Percentiles rank a stretch among this genome's conserved stretches.
These are phyloP conservation scores for Pichia eremophila DNA, from an alignment of 805 yeast genomes.

Conservation along the genomic window DNA sequence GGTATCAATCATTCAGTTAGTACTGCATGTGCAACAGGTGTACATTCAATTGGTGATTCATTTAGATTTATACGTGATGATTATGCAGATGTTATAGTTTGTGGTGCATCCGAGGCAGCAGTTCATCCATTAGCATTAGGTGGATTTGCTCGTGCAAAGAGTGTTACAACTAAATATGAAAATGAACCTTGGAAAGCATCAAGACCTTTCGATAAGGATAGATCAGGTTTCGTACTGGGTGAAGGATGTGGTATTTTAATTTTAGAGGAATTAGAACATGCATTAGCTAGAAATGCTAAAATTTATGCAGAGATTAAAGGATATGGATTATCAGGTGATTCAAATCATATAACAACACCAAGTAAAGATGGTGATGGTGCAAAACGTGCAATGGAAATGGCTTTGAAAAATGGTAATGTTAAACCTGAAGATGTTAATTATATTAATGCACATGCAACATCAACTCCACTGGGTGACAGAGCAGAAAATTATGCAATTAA, in stretches of 20 bases:
- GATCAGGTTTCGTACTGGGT: constrained; percentile 86
- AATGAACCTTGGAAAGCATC: constrained; percentile 60
- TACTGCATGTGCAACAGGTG: constrained; percentile 97
- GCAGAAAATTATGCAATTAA: constrained; percentile 77
- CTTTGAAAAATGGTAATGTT: constrained; percentile 45
- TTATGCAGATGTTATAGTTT: constrained; percentile 77
- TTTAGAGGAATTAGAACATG: constrained; percentile 72
- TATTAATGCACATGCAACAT: constrained; percentile 95
- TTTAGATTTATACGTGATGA: constrained; percentile 68
- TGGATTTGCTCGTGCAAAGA: constrained; percentile 85
- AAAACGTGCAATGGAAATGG: constrained; percentile 67
- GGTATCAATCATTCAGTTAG: constrained; percentile 88
- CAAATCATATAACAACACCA: constrained; percentile 90
- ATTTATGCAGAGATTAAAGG: constrained; percentile 80
- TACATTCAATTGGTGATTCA: constrained; percentile 91
- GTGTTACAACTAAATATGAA: constrained; percentile 56
- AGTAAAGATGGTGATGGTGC: constrained; percentile 79
- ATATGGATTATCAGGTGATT: constrained; percentile 89
- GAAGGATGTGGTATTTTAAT: constrained; percentile 87
- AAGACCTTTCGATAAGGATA: constrained; percentile 71
- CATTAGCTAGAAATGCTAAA: constrained; percentile 48
- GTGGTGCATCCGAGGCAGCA: constrained; percentile 90
- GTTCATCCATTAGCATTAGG: constrained; percentile 80
- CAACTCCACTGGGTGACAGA: constrained; percentile 79
- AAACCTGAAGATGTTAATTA: constrained; percentile 50